Evolutionary conservation across 73 alveolate genomes (phyloP).

Genomic region (Paramecium primaurelia): DNA sequence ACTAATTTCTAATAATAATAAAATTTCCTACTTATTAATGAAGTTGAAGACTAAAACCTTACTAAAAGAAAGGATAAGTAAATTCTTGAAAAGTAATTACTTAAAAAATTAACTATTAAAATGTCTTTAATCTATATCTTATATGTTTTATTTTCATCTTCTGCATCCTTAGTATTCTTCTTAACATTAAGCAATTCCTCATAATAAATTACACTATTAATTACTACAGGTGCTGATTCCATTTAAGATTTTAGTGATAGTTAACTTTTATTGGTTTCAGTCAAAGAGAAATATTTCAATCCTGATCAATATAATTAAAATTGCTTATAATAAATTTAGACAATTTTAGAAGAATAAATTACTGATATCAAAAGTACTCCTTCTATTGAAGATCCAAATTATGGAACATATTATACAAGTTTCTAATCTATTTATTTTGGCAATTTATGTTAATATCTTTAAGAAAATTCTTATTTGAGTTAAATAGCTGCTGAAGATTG

Average conservation of each 20-base stretch:
- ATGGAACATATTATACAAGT: neutral
- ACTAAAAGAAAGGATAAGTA: neutral
- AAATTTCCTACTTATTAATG: neutral
- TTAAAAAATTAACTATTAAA: neutral
- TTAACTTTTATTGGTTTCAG: neutral
- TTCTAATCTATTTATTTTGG: neutral
- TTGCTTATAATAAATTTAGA: neutral
- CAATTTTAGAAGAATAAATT: neutral
- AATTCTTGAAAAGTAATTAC: neutral
- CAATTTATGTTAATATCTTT: neutral
- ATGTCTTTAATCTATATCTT: conserved; percentile 10
- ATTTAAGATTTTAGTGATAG: neutral
- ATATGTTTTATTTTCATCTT: neutral
- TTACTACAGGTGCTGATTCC: neutral
- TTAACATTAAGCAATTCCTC: neutral
- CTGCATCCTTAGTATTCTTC: conserved; percentile 7
- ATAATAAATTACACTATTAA: neutral
- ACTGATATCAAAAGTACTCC: conserved; percentile 6
- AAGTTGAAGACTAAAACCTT: neutral
- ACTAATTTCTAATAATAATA: neutral
- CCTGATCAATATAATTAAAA: neutral
- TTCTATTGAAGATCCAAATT: neutral
- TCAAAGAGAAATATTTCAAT: neutral
- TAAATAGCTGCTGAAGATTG: neutral
- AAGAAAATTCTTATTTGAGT: neutral